Conservation (phyloP, 495 filamentous ascomycete species). For the Penicillium pancosmium region DNA sequence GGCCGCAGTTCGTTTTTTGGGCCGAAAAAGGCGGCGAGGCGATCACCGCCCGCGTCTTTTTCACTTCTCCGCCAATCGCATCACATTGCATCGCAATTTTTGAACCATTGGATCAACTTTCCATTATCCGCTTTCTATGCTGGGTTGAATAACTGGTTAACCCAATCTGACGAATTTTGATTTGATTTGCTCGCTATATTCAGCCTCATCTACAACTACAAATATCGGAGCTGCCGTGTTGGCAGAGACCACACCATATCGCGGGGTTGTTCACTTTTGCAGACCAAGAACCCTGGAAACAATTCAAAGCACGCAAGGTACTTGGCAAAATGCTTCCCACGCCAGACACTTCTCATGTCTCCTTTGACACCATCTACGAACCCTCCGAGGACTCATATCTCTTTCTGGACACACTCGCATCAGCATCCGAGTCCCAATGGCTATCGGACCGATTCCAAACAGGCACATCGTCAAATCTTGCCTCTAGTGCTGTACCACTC, state of each 20-base stretch:
- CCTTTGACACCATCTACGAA: constrained; percentile 84
- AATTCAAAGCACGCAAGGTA: neutral
- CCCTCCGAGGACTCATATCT: constrained; percentile 95
- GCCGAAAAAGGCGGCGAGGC: constrained; percentile 30
- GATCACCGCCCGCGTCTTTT: constrained; percentile 11
- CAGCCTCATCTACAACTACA: no score
- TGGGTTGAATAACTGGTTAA: neutral
- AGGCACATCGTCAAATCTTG: constrained; percentile 7
- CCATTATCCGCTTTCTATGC: neutral
- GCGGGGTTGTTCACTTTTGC: neutral
- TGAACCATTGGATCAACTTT: neutral
- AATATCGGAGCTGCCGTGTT: neutral
- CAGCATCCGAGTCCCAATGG: constrained; percentile 68
- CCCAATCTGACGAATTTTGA: no score
- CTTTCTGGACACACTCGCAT: constrained; percentile 91
- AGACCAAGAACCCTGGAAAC: neutral
- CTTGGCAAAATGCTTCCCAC: constrained; percentile 77
- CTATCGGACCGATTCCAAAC: constrained; percentile 58
- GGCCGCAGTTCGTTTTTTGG: constrained; percentile 10
- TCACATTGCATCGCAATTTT: neutral
- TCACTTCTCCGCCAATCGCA: neutral
- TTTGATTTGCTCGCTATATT: no score
- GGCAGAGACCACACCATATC: neutral
- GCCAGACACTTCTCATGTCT: constrained; percentile 86
- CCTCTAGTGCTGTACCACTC: constrained; percentile 53